A percentile compares a stretch with the other conserved stretches of the same genome.
Conservation (phyloP, 768 basidiomycete genomes). For the Hirschioporus abietinus region DNA sequence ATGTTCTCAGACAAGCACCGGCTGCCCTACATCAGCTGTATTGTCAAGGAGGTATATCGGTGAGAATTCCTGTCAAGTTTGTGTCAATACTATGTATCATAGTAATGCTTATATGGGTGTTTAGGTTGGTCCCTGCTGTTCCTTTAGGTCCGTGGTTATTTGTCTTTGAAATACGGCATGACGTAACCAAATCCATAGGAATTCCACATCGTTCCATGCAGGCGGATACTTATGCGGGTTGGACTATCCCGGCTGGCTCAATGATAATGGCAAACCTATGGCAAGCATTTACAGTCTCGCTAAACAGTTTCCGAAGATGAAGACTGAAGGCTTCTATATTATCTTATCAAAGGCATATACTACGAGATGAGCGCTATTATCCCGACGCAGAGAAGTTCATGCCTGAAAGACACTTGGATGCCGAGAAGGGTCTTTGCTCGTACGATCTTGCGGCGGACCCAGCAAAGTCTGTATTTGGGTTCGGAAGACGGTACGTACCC, state of each 20-base stretch:
- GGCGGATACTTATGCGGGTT: neutral
- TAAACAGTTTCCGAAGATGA: no score
- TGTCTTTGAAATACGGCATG: neutral
- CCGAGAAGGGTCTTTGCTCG: neutral
- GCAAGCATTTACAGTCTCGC: conserved; percentile 10
- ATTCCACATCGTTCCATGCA: neutral
- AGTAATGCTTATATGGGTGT: neutral
- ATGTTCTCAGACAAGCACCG: conserved; percentile 13
- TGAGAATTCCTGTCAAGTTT: neutral
- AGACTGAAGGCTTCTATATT: no score
- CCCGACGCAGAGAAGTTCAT: conserved; percentile 46
- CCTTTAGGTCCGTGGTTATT: neutral
- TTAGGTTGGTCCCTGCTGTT: neutral
- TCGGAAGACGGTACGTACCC: conserved; percentile 25
- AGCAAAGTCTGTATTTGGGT: conserved; percentile 34
- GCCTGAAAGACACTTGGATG: conserved; percentile 48
- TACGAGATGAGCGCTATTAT: conserved; percentile 24
- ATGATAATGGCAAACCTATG: conserved; percentile 36
- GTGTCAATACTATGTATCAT: neutral
- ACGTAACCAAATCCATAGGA: neutral
- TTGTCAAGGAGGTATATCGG: neutral
- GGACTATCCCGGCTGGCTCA: conserved; percentile 43
- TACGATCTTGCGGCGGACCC: conserved; percentile 22
- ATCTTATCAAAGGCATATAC: neutral
- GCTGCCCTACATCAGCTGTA: conserved; percentile 15